These are phyloP conservation scores for Aspergillus pseudonomiae DNA, from an alignment of 2,329 filamentous ascomycete genomes.

Conservation along the genomic window DNA sequence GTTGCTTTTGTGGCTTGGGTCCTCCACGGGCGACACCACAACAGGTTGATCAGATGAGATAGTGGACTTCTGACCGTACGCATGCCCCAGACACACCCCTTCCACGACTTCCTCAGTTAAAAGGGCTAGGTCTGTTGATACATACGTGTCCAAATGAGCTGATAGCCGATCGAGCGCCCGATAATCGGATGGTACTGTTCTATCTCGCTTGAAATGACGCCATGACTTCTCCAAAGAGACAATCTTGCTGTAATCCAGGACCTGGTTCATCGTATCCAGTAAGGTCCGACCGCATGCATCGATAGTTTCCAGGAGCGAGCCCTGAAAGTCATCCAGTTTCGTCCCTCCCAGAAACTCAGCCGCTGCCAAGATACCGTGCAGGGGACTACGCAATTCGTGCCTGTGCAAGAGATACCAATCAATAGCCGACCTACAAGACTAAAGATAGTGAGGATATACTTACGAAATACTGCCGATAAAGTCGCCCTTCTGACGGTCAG, in stretches of 20 bases:
- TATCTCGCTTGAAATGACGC: conserved; percentile 36
- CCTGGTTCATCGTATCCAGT: conserved; percentile 49
- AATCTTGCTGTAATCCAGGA: conserved; percentile 58
- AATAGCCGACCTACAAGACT: background rate
- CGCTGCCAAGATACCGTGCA: conserved; percentile 48
- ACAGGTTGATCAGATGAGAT: conserved; percentile 29
- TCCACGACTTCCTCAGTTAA: conserved; percentile 59
- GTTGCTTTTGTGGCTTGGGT: background rate
- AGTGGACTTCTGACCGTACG: conserved; percentile 38
- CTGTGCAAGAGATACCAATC: conserved; percentile 9
- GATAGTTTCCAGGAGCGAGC: conserved; percentile 43
- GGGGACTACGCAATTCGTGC: conserved; percentile 47
- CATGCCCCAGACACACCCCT: conserved; percentile 56
- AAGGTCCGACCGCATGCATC: conserved; percentile 47
- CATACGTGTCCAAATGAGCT: conserved; percentile 37
- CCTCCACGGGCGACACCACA: conserved; percentile 18
- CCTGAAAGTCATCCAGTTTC: conserved; percentile 43
- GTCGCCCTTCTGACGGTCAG: conserved; percentile 48
- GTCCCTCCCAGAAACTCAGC: conserved; percentile 46
- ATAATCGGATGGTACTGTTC: conserved; percentile 29
- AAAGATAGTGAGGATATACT: conserved; percentile 9
- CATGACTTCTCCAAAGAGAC: conserved; percentile 41
- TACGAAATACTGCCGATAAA: conserved; percentile 49
- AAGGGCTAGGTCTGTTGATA: conserved; percentile 47
- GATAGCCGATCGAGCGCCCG: conserved; percentile 35